Base-by-base conservation (phyloP, 495 filamentous ascomycete species). In the Staphylotrichum tortipilum region DNA sequence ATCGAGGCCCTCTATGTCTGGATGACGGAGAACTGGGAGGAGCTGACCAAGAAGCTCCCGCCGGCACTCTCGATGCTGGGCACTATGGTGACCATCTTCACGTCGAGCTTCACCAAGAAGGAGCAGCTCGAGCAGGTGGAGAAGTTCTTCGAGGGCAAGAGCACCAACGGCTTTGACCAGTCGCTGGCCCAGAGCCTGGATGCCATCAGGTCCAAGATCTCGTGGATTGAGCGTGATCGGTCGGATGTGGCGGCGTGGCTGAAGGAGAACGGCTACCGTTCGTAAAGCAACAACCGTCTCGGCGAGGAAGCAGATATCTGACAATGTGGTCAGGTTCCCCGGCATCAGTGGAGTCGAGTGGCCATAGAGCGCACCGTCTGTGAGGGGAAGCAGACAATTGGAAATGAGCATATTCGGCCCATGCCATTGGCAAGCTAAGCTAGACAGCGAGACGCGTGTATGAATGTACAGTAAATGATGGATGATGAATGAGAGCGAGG, bases 21-120 rank as follows among this genome's bases (percentile, higher is more conserved):
- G 86, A 74, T 94, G 70, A 85, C 82, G 61, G 72, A 80, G 47
- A 91, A 95, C 73, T 98, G 90, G 89, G 83, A 86, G 10, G 71
- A 74, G 18, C 69, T 97, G 26, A 75, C 79, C 67, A 80, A 85
- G 76, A 86, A 85, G 60, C 72, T 88, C 33, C 88, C 91, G 43
- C 86, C 92, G 24, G 80, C 81, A 28, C 69, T 92, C 23, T 79
- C 80, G 38, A 94, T 97, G 83, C 77, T 97, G 50, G 85, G 90
- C 26, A 79, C 78, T 9, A 78, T 97, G 53, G 86, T 98, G 5
- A 80, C 81, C 49, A 85, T 95, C 51, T 87, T 81, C 60, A 92
- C 88, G 19, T 80, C 82, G 3, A 81, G 84, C 60, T 95, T 96
- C 73, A 85, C 83, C 47, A 81, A 76, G 37, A 70, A 79, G 58